These are phyloP conservation scores for Candida sojae DNA, from an alignment of 1,139 yeast genomes.

Conservation along the genomic window DNA sequence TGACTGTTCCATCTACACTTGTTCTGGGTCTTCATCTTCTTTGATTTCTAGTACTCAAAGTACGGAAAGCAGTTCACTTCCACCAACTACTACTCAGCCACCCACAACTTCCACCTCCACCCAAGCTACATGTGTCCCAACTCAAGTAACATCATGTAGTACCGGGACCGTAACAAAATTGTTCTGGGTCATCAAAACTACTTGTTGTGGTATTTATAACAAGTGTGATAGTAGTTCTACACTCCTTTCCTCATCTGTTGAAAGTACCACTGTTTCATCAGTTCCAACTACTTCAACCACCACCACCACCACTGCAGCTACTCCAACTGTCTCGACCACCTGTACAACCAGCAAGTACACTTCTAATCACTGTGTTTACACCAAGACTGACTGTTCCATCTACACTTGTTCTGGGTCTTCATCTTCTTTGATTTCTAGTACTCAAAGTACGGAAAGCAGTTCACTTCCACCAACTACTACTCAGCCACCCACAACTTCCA, in stretches of 20 bases:
- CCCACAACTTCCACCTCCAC: background rate
- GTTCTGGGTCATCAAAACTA: background rate
- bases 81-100: background rate
- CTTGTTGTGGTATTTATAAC: background rate
- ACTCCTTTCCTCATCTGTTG: conserved; percentile 11
- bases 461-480: background rate
- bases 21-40: background rate
- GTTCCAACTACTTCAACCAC: conserved; percentile 13
- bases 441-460: background rate
- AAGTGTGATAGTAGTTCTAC: no score
- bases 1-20: conserved; percentile 2
- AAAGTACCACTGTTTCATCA: conserved; percentile 12
- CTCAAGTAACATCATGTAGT: background rate
- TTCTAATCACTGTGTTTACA: background rate
- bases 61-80: background rate
- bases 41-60: background rate
- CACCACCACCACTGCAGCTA: conserved; percentile 5
- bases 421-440: background rate
- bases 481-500: background rate
- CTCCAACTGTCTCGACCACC: conserved; percentile 10
- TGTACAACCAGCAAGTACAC: background rate
- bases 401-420: background rate
- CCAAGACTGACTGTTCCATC: background rate
- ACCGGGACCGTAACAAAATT: background rate
- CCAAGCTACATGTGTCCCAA: background rate